Base-by-base conservation (phyloP, 2,329 filamentous ascomycete species). In the Venturia aucupariae region DNA sequence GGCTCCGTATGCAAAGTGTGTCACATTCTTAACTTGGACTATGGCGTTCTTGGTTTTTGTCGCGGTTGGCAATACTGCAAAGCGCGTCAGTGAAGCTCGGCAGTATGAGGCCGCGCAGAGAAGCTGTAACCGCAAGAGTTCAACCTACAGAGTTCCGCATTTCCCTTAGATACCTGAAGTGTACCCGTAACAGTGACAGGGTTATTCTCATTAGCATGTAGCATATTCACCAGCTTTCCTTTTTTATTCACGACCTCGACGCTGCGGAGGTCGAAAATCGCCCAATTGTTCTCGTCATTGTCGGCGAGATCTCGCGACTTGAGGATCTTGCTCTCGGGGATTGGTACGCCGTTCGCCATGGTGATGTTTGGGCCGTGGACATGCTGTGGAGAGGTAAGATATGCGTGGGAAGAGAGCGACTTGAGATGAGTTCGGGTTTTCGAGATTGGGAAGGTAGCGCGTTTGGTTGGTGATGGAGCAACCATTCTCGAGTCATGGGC, bases 111-210 rank as follows among this genome's bases (percentile, higher is more conserved):
- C 30, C 46, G 46, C 55, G 61, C 55, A 61, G 19, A 19, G 46
- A 54, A 62, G 32, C 10, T 63, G n/a, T 19, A 32, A n/a, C 41
- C 19, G 6, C 44, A 60, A 22, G 19, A 19, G 24, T 1, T 46
- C 5, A 10, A 44, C 41, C 8, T 39, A 60, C 60, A 64, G 30
- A 71, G 67, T 60, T 72, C 67, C 19, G 67, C 46, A 54, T 76
- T 72, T 11, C 62, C 66, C 7, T 72, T 68, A 24, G 64, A 67
- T 6, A 70, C 69, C 35, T 63, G 19, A 19, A 90, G 75, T 46
- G 76, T 75, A 17, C 88, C 89, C 17, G 82, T 81, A 15, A 90
- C 78, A 7, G 81, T 80, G 64, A 88, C 82, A 0, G 87, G 87
- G 0, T 85, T 83, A 54, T 84, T 78, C 0, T 81, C 73, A 68